Conservation (phyloP, 768 basidiomycete species). For the Phlebiopsis flavidoalba region DNA sequence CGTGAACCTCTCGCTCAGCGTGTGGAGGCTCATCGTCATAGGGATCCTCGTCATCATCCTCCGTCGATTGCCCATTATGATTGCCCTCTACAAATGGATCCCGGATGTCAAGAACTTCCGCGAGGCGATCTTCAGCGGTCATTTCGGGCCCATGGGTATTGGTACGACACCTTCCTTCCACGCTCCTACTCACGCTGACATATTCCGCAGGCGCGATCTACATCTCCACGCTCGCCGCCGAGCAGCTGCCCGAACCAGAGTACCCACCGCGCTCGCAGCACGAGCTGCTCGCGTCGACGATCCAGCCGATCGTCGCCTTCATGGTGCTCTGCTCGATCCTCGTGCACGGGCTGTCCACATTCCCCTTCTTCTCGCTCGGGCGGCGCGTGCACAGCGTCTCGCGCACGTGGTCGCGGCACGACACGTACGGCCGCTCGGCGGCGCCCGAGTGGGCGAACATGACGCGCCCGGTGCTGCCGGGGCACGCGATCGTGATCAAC, state of each 20-base stretch:
- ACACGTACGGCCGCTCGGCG: slow-evolving; percentile 29
- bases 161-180: slow-evolving; percentile 33
- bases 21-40: slow-evolving; percentile 83
- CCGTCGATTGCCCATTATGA: slow-evolving; percentile 78
- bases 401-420: slow-evolving; percentile 84
- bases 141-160: slow-evolving; percentile 88
- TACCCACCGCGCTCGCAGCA: slow-evolving; percentile 50
- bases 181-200: neutral
- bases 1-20: slow-evolving; percentile 57
- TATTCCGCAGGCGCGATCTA: slow-evolving; percentile 71
- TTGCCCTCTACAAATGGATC: slow-evolving; percentile 85
- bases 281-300: slow-evolving; percentile 62
- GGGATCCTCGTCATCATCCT: slow-evolving; percentile 79
- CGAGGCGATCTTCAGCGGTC: slow-evolving; percentile 92
- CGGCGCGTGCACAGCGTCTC: slow-evolving; percentile 88
- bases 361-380: slow-evolving; percentile 91
- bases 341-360: slow-evolving; percentile 86
- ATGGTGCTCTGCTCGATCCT: slow-evolving; percentile 91
- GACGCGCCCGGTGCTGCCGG: slow-evolving; percentile 62
- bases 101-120: slow-evolving; percentile 94
- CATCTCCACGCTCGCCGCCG: slow-evolving; percentile 79
- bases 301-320: slow-evolving; percentile 92
- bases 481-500: slow-evolving; percentile 81
- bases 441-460: slow-evolving; percentile 82
- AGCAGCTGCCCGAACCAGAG: slow-evolving; percentile 45